Conservation (phyloP, 2,329 filamentous ascomycete species). For the Colletotrichum lindemuthianum region DNA sequence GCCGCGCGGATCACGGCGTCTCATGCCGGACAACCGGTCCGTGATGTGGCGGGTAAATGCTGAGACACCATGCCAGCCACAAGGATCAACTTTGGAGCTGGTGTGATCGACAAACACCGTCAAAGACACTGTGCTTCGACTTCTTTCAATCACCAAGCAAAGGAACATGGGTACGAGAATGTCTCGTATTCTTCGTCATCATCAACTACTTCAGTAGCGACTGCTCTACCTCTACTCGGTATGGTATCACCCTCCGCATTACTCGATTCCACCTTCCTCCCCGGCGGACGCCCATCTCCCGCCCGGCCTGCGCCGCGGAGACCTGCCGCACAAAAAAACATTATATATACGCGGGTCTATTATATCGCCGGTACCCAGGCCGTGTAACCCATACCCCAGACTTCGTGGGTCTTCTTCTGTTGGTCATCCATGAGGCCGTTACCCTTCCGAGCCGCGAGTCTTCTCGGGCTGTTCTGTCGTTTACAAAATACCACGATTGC, state of each 20-base stretch:
- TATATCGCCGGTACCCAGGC: slow-evolving; percentile 26
- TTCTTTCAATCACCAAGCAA: neutral
- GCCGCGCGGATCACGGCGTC: too few species aligned
- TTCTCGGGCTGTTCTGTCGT: slow-evolving; percentile 27
- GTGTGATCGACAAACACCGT: neutral
- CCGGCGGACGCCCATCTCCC: slow-evolving; percentile 10
- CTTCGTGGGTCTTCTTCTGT: slow-evolving; percentile 27
- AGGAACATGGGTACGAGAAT: neutral
- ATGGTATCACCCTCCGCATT: slow-evolving; percentile 30
- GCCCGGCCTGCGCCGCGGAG: neutral
- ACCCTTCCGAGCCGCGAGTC: slow-evolving; percentile 18
- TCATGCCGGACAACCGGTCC: too few species aligned
- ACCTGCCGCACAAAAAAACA: slow-evolving; percentile 30
- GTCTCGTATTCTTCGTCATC: slow-evolving; percentile 25
- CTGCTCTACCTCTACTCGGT: slow-evolving; percentile 37
- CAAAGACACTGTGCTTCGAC: neutral
- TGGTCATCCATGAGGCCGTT: slow-evolving; percentile 33
- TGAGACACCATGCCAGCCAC: neutral
- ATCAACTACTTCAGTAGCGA: slow-evolving; percentile 38
- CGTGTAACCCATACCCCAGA: slow-evolving; percentile 19
- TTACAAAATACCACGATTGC: slow-evolving; percentile 35
- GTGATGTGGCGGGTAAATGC: too few species aligned
- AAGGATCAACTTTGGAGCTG: neutral
- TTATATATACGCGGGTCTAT: slow-evolving; percentile 36
- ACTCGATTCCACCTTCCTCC: slow-evolving; percentile 28